Percentiles rank a stretch among this genome's conserved stretches.
These are phyloP conservation scores for Stentor coeruleus DNA, from an alignment of 73 alveolate genomes.

Conservation along the genomic window DNA sequence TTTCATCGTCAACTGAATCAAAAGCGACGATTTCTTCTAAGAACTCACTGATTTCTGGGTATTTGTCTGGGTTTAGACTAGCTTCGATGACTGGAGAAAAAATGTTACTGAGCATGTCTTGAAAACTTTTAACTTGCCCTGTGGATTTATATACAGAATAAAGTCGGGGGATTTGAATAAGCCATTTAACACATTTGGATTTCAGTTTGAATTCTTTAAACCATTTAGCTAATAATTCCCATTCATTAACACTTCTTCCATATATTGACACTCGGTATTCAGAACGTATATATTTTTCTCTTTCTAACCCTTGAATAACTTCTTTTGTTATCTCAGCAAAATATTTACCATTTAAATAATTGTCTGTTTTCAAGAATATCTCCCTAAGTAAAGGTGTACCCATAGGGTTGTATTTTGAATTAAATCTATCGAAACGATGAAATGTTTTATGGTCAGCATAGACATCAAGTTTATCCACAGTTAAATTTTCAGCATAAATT, in stretches of 20 bases:
- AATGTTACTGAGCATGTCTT: constrained; percentile 50
- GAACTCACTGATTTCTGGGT: constrained; percentile 15
- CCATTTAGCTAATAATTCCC: constrained; percentile 71
- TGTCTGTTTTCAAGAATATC: constrained; percentile 65
- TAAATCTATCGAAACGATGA: constrained; percentile 69
- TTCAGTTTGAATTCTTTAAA: constrained; percentile 40
- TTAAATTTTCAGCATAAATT: constrained; percentile 1
- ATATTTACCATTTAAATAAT: constrained; percentile 64
- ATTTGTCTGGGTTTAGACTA: constrained; percentile 19
- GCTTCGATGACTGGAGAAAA: constrained; percentile 28
- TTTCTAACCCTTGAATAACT: constrained; percentile 48
- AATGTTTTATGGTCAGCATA: constrained; percentile 63
- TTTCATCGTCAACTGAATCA: constrained; percentile 77
- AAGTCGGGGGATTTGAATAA: constrained; percentile 72
- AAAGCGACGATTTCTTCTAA: constrained; percentile 41
- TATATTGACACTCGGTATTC: constrained; percentile 70
- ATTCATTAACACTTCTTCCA: constrained; percentile 62
- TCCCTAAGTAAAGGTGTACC: constrained; percentile 67
- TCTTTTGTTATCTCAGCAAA: constrained; percentile 65
- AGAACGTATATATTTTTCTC: constrained; percentile 38
- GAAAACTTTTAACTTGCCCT: constrained; percentile 48
- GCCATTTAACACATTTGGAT: constrained; percentile 63
- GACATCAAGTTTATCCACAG: constrained; percentile 35
- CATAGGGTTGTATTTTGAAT: constrained; percentile 66
- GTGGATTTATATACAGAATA: constrained; percentile 54